Base-by-base conservation (phyloP, 2,329 filamentous ascomycete genomes). In the Colletotrichum nymphaeae region DNA sequence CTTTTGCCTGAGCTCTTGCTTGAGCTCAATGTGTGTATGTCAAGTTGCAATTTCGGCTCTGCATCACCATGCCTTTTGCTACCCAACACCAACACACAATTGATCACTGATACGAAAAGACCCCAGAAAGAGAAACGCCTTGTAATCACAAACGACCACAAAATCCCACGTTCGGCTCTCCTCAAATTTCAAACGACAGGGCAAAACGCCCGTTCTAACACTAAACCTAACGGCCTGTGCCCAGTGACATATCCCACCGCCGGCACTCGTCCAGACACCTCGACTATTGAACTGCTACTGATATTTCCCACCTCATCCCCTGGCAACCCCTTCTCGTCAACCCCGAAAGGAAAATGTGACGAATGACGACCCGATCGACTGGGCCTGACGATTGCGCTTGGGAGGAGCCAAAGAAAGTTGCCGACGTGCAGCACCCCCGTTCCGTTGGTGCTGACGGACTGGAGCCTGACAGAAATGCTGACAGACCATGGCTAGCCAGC, bases 301-400 rank as follows among this genome's bases (percentile, higher is more conserved):
- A 53, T 26, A 32, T 58, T 52, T 42, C 14, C 37, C 37, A 42
- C 14, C 37, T 19, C 37, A 42, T 42, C 42, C 42, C 66, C 59
- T 46, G 52, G 67, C 56, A 22, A 60, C 57, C 42, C 37, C 37
- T 42, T 16, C 37, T 42, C 37, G 37, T 14, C 37, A 42, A 42
- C 16, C 14, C 37, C 37, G 37, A 42, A 37, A 30, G 11, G 22
- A 12, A 70, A 60, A 70, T 71, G 28, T 73, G 67, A 73, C 49
- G 55, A 57, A 66, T 73, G 67, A 73, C 67, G 71, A 73, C 71
- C 71, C 56, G 67, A 73, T 66, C 56, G 71, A 56, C 56, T 53
- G 67, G 71, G 49, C 67, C 49, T 59, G n/a, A 64, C 24, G 52
- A 69, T 59, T 59, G 37, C 57, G 35, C 63, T 62, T 72, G 26